Percentiles rank a stretch among this genome's conserved stretches.
These are phyloP conservation scores for Pseudozyma flocculosa DNA, from an alignment of 1,284 basidiomycete species.

Conservation along the genomic window DNA sequence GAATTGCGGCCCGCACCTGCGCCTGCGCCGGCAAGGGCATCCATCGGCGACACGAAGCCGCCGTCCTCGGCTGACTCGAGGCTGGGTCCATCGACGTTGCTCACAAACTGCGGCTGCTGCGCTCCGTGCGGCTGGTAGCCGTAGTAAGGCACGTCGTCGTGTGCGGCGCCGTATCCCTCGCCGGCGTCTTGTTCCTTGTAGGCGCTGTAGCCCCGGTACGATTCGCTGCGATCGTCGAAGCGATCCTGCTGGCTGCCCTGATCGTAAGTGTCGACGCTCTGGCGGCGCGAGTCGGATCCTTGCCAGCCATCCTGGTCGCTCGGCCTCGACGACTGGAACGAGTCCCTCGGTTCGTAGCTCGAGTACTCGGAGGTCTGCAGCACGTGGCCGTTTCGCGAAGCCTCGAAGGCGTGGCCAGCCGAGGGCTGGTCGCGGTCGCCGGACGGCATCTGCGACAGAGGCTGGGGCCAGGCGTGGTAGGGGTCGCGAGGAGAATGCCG, in stretches of 20 bases:
- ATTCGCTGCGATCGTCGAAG: slow-evolving; percentile 13
- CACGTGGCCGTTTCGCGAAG: slow-evolving; percentile 5
- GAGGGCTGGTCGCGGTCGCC: not conserved
- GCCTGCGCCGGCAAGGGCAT: slow-evolving; percentile 61
- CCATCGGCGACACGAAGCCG: slow-evolving; percentile 81
- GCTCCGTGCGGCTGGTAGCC: slow-evolving; percentile 49
- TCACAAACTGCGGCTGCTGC: slow-evolving; percentile 42
- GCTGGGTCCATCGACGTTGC: slow-evolving; percentile 51
- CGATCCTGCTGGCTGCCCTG: slow-evolving; percentile 10
- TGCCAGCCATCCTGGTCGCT: slow-evolving; percentile 4
- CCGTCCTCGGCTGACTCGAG: slow-evolving; percentile 47
- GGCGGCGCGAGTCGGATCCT: slow-evolving; percentile 15
- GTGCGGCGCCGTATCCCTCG: slow-evolving; percentile 3
- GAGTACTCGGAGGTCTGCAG: slow-evolving; percentile 17
- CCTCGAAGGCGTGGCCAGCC: slow-evolving; percentile 7
- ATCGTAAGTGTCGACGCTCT: slow-evolving; percentile 11
- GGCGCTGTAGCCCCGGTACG: slow-evolving; percentile 12
- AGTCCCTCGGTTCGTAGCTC: not conserved
- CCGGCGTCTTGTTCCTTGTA: slow-evolving; percentile 11
- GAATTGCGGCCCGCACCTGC: slow-evolving; percentile 7
- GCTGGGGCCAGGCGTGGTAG: slow-evolving; percentile 36
- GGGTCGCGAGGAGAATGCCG: slow-evolving; percentile 25
- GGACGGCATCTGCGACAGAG: not conserved
- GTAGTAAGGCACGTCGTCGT: slow-evolving; percentile 33
- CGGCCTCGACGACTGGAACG: too few species aligned